phyloP scores from a whole-genome alignment of 2,329 filamentous ascomycete species.

The Phialophora verrucosa region DNA sequence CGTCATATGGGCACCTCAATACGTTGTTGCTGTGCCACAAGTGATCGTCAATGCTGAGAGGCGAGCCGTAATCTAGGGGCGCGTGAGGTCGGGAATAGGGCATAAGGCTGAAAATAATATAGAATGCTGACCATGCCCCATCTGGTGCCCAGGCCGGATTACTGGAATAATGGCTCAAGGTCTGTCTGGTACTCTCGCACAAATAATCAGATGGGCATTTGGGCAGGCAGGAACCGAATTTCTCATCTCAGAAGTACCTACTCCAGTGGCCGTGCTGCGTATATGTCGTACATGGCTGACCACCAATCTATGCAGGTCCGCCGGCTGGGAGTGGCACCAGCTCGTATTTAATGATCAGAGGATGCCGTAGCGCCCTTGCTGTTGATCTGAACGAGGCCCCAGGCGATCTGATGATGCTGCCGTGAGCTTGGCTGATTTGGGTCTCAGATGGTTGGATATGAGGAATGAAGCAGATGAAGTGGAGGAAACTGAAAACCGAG shows the following conservation, averaged over 20 bases:
- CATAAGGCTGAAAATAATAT: slow-evolving; percentile 14
- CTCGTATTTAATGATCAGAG: neutral
- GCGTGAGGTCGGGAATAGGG: neutral
- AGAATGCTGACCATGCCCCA: slow-evolving; percentile 17
- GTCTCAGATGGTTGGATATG: neutral
- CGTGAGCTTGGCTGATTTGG: neutral
- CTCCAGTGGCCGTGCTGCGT: neutral
- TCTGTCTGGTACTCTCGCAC: slow-evolving; percentile 1
- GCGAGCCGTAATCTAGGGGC: neutral
- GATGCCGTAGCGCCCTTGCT: neutral
- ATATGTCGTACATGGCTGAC: slow-evolving; percentile 16
- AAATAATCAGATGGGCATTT: neutral
- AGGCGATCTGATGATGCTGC: neutral
- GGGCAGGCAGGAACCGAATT: neutral
- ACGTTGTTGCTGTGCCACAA: slow-evolving; percentile 9
- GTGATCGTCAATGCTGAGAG: slow-evolving; percentile 11
- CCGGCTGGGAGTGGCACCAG: neutral
- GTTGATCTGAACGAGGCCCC: neutral
- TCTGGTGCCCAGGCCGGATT: slow-evolving; percentile 7
- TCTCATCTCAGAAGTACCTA: slow-evolving; percentile 17
- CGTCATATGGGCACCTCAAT: slow-evolving; percentile 5
- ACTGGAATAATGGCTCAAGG: slow-evolving; percentile 9
- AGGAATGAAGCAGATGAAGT: neutral
- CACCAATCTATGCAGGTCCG: slow-evolving; percentile 11
- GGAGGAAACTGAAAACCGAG: neutral